Conservation (phyloP, 2,329 filamentous ascomycete species). For the Ophiostoma triangulosporum region DNA sequence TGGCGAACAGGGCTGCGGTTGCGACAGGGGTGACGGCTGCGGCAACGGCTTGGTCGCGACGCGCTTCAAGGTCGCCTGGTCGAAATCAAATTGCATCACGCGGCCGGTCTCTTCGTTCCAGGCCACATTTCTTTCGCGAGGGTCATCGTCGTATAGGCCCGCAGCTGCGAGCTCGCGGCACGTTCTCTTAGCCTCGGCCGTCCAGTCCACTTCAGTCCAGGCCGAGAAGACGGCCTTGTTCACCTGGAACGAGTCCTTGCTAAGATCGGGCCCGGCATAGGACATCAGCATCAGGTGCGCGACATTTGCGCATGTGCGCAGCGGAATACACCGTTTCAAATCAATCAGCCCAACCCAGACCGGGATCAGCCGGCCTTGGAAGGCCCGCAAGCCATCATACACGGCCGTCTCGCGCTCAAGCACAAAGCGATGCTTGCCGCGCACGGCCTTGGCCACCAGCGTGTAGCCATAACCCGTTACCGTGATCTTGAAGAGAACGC, state of each 20-base stretch:
- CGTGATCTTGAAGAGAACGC: conserved; percentile 2
- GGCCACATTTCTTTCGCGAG: not conserved
- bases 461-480: conserved; percentile 2
- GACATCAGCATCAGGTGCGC: conserved; percentile 5
- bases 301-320: not conserved
- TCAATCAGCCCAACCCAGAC: not conserved
- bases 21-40: too few relatives aligned
- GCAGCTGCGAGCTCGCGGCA: not conserved
- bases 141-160: not conserved
- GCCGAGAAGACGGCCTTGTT: not conserved
- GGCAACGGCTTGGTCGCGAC: too few relatives aligned
- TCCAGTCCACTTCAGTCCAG: not conserved
- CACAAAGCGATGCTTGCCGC: not conserved
- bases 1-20: too few relatives aligned
- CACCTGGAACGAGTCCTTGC: not conserved
- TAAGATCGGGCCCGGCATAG: not conserved
- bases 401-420: not conserved
- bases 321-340: not conserved
- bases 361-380: conserved; percentile 1
- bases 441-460: conserved; percentile 4
- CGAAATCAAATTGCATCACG: conserved; percentile 4
- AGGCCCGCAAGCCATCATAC: not conserved
- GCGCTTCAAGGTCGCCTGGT: too few relatives aligned
- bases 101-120: conserved; percentile 2
- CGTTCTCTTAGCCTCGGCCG: too few relatives aligned